Conservation (phyloP, 108 stramenopile species). For the Pseudonitzschia multistriata region DNA sequence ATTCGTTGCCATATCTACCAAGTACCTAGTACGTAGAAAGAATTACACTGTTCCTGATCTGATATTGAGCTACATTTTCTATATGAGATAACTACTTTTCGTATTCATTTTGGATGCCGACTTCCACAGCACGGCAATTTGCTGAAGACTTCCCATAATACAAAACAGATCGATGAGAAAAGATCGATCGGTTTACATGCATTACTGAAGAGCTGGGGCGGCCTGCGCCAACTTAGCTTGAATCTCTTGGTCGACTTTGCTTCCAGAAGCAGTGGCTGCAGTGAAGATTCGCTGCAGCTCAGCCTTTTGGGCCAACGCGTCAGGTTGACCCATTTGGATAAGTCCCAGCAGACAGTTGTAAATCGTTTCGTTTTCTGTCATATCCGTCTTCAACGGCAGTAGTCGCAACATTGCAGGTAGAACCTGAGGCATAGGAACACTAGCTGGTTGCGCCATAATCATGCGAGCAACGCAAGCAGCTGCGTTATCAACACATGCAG, state of each 20-base stretch:
- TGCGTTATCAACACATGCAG: conserved; percentile 90
- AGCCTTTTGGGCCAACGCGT: conserved; percentile 55
- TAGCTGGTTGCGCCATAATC: conserved; percentile 84
- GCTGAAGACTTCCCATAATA: conserved; percentile 8
- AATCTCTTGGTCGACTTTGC: conserved; percentile 78
- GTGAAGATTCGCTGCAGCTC: conserved; percentile 71
- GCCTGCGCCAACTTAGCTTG: conserved; percentile 72
- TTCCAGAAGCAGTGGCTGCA: conserved; percentile 57
- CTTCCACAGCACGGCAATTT: conserved; percentile 11
- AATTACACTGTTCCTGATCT: neutral
- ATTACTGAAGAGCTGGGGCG: conserved; percentile 29
- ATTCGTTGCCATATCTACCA: no score
- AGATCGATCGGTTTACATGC: no score
- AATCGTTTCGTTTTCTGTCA: conserved; percentile 94
- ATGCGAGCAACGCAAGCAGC: conserved; percentile 88
- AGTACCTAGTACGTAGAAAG: no score
- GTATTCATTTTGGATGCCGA: conserved; percentile 9
- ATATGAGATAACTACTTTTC: neutral
- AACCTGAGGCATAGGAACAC: conserved; percentile 85
- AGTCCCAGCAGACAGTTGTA: conserved; percentile 91
- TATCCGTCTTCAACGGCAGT: conserved; percentile 91
- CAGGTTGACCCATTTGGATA: conserved; percentile 82
- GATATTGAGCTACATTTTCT: neutral
- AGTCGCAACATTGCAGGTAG: conserved; percentile 82
- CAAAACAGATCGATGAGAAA: neutral